These are phyloP conservation scores for Citrus medica DNA, from an alignment of 345 rosid genomes.

Conservation along the genomic window DNA sequence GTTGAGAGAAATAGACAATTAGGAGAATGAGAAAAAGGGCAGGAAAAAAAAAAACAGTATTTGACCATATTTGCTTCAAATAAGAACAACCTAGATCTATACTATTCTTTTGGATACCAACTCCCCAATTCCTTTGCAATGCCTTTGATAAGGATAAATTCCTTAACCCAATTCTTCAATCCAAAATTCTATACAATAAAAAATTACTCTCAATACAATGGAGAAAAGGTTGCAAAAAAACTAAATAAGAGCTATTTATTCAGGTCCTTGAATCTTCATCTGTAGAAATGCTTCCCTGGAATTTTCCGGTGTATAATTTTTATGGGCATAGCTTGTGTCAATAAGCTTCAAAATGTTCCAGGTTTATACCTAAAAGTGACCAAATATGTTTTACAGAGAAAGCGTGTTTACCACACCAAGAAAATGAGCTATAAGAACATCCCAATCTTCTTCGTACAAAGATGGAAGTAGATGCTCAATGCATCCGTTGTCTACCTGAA, in stretches of 20 bases:
- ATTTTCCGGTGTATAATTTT: background rate
- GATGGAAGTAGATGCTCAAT: conserved; percentile 73
- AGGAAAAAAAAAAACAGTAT: background rate
- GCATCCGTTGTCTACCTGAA: conserved; percentile 93
- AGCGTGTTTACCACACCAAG: conserved; percentile 74
- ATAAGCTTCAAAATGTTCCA: background rate
- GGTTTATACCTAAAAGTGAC: background rate
- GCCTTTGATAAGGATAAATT: background rate
- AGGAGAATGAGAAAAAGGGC: background rate
- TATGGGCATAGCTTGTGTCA: background rate
- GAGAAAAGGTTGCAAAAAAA: background rate
- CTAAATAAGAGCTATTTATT: background rate
- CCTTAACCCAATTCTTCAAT: background rate
- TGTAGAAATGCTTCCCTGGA: background rate
- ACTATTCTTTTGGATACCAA: background rate
- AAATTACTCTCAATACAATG: background rate
- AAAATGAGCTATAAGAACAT: conserved; percentile 93
- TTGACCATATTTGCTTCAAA: background rate
- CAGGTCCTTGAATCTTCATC: background rate
- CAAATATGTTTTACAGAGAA: background rate
- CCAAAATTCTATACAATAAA: background rate
- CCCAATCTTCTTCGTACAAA: conserved; percentile 78
- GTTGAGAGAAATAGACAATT: background rate
- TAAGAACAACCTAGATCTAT: background rate
- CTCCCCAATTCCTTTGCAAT: background rate